Conservation (phyloP, 1,284 basidiomycete genomes). For the Leccinum fuscescens region DNA sequence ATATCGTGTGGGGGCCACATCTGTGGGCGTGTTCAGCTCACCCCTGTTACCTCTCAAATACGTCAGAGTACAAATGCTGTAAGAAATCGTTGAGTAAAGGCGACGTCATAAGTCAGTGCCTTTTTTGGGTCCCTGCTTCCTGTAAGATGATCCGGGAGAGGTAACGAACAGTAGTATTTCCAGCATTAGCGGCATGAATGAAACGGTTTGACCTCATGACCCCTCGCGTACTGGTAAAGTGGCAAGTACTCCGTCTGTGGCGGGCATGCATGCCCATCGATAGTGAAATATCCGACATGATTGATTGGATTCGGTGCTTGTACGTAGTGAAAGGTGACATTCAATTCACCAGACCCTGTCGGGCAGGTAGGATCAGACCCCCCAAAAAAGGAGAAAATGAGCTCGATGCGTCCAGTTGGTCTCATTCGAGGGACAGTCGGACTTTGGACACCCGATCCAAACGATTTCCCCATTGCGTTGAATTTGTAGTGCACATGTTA, state of each 20-base stretch:
- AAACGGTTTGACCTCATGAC: background rate
- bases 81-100: background rate
- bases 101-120: background rate
- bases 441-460: background rate
- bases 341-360: background rate
- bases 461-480: background rate
- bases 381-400: background rate
- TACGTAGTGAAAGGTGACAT: background rate
- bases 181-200: background rate
- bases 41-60: background rate
- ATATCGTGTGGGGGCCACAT: background rate
- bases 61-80: background rate
- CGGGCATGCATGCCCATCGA: constrained; percentile 5
- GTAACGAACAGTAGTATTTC: background rate
- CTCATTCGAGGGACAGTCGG: background rate
- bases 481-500: background rate
- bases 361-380: background rate
- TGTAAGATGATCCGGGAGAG: background rate
- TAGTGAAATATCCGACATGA: background rate
- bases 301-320: background rate
- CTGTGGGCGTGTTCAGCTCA: background rate
- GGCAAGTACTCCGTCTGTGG: background rate
- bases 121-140: background rate
- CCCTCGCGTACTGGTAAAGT: background rate
- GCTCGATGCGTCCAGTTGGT: background rate